Evolutionary conservation across 257 asterid species (phyloP).

Genomic region (Solanum sitiens): DNA sequence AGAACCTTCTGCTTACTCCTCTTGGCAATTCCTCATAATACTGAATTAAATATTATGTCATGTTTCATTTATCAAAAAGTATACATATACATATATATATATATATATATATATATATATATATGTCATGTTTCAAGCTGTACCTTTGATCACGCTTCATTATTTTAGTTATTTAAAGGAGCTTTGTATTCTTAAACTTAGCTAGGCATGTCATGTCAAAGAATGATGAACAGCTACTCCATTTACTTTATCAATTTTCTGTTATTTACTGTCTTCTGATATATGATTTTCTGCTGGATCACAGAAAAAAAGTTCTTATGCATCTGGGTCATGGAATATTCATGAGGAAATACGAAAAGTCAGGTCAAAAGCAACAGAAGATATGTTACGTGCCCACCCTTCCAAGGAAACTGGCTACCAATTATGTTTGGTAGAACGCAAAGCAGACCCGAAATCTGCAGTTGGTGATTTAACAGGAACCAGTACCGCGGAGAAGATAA

Average conservation of each 20-base stretch:
- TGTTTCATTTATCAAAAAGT: neutral
- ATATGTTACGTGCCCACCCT: slow-evolving; percentile 43
- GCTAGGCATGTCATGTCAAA: neutral
- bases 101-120: too few relatives aligned
- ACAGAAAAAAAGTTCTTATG: slow-evolving; percentile 56
- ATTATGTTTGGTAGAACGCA: slow-evolving; percentile 14
- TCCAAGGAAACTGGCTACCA: slow-evolving; percentile 35
- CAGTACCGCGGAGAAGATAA: slow-evolving; percentile 18
- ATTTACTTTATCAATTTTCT: neutral
- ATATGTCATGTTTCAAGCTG: neutral
- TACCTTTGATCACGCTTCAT: neutral
- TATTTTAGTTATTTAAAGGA: neutral
- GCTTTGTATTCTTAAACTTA: neutral
- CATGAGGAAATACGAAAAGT: slow-evolving; percentile 75
- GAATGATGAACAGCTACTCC: neutral
- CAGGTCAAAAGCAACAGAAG: slow-evolving; percentile 70
- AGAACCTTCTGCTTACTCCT: neutral
- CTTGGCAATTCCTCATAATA: neutral
- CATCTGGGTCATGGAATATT: slow-evolving; percentile 80
- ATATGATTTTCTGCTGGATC: slow-evolving; percentile 2
- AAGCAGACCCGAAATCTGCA: slow-evolving; percentile 11
- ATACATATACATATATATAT: too few relatives aligned
- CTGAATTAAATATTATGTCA: neutral
- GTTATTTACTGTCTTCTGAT: slow-evolving; percentile 6
- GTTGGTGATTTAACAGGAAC: slow-evolving; percentile 15